These are phyloP conservation scores for Fusarium floridanum DNA, from an alignment of 2,329 filamentous ascomycete species.

Conservation along the genomic window DNA sequence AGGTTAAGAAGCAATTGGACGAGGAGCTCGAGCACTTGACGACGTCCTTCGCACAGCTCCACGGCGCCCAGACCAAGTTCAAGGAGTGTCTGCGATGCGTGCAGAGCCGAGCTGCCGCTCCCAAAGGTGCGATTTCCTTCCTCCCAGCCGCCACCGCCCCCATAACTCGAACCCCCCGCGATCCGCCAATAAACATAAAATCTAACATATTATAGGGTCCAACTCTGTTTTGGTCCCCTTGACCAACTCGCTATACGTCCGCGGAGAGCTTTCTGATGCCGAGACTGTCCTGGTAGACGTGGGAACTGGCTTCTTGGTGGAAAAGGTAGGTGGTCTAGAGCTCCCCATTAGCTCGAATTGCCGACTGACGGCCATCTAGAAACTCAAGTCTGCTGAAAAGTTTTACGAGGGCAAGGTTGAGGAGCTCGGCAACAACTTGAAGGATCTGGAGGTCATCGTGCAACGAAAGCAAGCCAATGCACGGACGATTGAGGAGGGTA, in stretches of 20 bases:
- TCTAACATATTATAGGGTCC: constrained; percentile 43
- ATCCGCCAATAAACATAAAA: background rate
- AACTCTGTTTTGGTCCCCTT: constrained; percentile 87
- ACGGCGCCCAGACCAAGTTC: constrained; percentile 92
- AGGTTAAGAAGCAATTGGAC: constrained; percentile 96
- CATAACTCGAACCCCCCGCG: background rate
- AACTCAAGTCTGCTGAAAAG: constrained; percentile 64
- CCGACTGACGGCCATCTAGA: constrained; percentile 51
- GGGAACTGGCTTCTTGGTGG: constrained; percentile 93
- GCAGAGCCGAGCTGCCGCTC: constrained; percentile 54
- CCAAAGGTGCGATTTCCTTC: constrained; percentile 45
- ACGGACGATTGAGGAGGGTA: constrained; percentile 89
- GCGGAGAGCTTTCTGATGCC: constrained; percentile 80
- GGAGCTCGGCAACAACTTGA: constrained; percentile 65
- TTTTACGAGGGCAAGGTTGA: constrained; percentile 71
- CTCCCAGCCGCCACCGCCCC: background rate
- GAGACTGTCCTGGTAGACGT: constrained; percentile 90
- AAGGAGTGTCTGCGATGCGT: constrained; percentile 88
- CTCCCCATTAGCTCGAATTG: constrained; percentile 10
- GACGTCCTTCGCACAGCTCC: constrained; percentile 88
- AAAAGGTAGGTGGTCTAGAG: constrained; percentile 73
- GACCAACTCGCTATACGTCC: constrained; percentile 94
- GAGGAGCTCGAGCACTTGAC: constrained; percentile 96
- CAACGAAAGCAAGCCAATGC: constrained; percentile 85
- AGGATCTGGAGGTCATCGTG: constrained; percentile 69